phyloP scores from a whole-genome alignment of 2,329 filamentous ascomycete genomes.

The Paecilomyces fulvus region DNA sequence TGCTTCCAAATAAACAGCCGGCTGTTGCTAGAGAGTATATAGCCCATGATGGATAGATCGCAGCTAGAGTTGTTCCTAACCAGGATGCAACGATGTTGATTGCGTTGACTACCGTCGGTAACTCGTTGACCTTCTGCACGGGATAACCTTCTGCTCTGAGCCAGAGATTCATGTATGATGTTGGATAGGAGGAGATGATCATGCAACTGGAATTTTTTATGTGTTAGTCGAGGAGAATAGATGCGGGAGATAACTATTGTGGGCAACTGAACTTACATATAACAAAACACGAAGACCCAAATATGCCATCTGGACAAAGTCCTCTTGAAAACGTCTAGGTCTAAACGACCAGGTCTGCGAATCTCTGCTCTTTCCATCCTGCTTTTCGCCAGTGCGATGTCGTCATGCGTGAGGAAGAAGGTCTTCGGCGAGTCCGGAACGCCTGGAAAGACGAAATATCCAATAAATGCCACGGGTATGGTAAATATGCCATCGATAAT shows the following conservation, averaged over 20 bases:
- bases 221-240: constrained; percentile 2
- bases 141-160: constrained; percentile 43
- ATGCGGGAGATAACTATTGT: constrained; percentile 10
- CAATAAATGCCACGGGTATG: constrained; percentile 47
- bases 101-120: constrained; percentile 43
- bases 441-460: constrained; percentile 42
- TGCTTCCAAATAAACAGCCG: constrained; percentile 36
- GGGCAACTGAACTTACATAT: constrained; percentile 33
- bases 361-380: constrained; percentile 19
- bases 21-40: constrained; percentile 37
- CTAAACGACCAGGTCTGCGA: constrained; percentile 33
- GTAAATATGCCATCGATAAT: constrained; percentile 52
- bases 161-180: constrained; percentile 45
- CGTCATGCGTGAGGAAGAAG: constrained; percentile 27
- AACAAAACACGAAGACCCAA: constrained; percentile 41
- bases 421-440: constrained; percentile 34
- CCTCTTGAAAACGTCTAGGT: constrained; percentile 38
- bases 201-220: constrained; percentile 27
- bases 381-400: constrained; percentile 28
- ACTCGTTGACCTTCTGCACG: constrained; percentile 41
- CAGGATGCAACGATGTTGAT: constrained; percentile 43
- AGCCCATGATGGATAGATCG: constrained; percentile 43
- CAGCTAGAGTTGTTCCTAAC: constrained; percentile 43
- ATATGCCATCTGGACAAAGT: constrained; percentile 44
- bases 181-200: constrained; percentile 40